phyloP scores from a whole-genome alignment of 139 green algal species.

The Picochlorum costavermella region DNA sequence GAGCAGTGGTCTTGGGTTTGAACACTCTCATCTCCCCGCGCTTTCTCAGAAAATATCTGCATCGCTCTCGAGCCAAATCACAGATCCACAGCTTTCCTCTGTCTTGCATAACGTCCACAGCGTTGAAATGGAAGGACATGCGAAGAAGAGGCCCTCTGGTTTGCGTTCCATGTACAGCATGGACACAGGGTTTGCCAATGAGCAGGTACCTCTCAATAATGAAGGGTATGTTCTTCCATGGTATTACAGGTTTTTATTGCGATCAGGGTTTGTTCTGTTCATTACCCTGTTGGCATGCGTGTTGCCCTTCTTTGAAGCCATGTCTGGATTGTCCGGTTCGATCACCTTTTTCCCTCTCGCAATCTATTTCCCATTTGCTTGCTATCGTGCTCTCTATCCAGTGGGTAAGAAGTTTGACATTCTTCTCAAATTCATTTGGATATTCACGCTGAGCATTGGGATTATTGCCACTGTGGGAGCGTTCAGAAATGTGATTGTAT shows the following conservation, averaged over 20 bases:
- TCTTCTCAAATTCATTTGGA: not conserved
- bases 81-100: not conserved
- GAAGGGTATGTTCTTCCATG: not conserved
- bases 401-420: slow-evolving; percentile 6
- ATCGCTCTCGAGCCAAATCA: not conserved
- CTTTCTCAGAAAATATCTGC: not conserved
- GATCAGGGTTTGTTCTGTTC: slow-evolving; percentile 14
- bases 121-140: not conserved
- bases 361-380: slow-evolving; percentile 19
- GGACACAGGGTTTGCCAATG: slow-evolving; percentile 18
- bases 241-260: not conserved
- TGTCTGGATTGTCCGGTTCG: slow-evolving; percentile 20
- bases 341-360: slow-evolving; percentile 28
- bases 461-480: not conserved
- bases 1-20: not conserved
- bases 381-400: not conserved
- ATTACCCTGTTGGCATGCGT: slow-evolving; percentile 22
- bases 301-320: slow-evolving; percentile 26
- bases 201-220: slow-evolving; percentile 6
- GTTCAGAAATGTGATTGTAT: not conserved
- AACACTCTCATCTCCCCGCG: not conserved
- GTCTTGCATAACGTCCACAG: not conserved
- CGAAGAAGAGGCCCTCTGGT: not conserved
- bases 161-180: slow-evolving; percentile 7
- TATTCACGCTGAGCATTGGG: not conserved